Evolutionary conservation across 1,139 yeast genomes (phyloP).

Genomic region (Yamadazyma conglobata): DNA sequence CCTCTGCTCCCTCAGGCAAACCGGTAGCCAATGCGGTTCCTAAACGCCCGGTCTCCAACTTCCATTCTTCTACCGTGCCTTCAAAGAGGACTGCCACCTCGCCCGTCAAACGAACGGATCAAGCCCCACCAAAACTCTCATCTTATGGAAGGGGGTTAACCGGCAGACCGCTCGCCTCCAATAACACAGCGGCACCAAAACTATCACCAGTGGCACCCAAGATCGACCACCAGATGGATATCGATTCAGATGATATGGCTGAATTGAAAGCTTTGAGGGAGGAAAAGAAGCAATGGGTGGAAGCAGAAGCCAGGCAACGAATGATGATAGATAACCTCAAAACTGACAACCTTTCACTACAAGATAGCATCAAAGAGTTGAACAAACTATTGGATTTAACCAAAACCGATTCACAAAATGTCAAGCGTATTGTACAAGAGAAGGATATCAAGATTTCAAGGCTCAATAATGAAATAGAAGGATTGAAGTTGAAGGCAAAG

Average conservation of each 20-base stretch:
- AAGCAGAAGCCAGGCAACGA: conserved; percentile 39
- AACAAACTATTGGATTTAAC: conserved; percentile 32
- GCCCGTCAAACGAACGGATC: conserved; percentile 50
- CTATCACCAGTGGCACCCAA: conserved; percentile 8
- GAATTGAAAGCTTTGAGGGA: conserved; percentile 52
- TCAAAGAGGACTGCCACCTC: conserved; percentile 66
- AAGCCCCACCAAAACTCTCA: conserved; percentile 24
- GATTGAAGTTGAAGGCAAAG: conserved; percentile 43
- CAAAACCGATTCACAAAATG: conserved; percentile 49
- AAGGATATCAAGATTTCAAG: conserved; percentile 65
- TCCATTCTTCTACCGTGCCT: conserved; percentile 41
- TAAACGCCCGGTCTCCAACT: conserved; percentile 9
- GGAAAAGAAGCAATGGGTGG: conserved; percentile 52
- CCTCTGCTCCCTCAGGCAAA: conserved; percentile 7
- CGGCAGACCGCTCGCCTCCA: conserved; percentile 31
- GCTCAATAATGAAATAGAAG: conserved; percentile 58
- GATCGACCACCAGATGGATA: conserved; percentile 11
- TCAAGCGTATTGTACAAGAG: conserved; percentile 59
- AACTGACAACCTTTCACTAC: conserved; percentile 40
- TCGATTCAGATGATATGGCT: conserved; percentile 27
- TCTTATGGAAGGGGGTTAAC: conserved; percentile 37
- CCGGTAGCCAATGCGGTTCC: conserved; percentile 5
- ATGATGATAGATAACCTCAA: conserved; percentile 39
- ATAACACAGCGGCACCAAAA: conserved; percentile 14
- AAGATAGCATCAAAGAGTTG: conserved; percentile 40